These are phyloP conservation scores for Saccharomycopsis hybrid DNA, from an alignment of 1,139 yeast species.

Conservation along the genomic window DNA sequence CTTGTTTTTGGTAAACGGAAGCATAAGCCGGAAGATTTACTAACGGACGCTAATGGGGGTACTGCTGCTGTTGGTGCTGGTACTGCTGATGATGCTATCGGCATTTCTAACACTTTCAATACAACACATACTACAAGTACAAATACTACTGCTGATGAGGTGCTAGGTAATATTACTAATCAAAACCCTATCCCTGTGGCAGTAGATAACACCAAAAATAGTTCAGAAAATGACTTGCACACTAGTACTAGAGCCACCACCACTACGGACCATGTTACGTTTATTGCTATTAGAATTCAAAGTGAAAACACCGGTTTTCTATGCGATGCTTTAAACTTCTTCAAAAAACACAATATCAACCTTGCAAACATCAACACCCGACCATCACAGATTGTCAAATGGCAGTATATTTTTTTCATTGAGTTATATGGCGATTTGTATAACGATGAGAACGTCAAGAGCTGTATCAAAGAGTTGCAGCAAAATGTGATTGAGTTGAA, in stretches of 20 bases:
- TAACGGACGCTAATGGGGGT: neutral
- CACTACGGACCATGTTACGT: conserved; percentile 35
- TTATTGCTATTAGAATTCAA: conserved; percentile 60
- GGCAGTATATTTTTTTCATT: conserved; percentile 83
- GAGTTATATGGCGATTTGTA: conserved; percentile 32
- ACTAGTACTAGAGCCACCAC: conserved; percentile 12
- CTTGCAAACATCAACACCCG: conserved; percentile 70
- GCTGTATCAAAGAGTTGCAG: conserved; percentile 15
- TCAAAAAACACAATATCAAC: conserved; percentile 54
- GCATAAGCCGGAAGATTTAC: neutral
- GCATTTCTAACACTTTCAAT: too few relatives aligned
- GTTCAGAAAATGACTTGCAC: neutral
- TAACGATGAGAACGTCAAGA: conserved; percentile 26
- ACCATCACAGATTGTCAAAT: conserved; percentile 56
- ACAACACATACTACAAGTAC: neutral
- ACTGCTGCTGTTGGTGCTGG: neutral
- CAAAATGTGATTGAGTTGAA: conserved; percentile 21
- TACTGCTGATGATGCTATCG: too few relatives aligned
- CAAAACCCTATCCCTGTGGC: conserved; percentile 2
- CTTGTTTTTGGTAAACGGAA: conserved; percentile 42
- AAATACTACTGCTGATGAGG: neutral
- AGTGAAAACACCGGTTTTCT: conserved; percentile 73
- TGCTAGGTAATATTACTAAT: conserved; percentile 7
- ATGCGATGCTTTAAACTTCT: conserved; percentile 55
- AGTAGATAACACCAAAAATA: neutral